Evolutionary conservation across 139 green algal species (phyloP), one percentile per base, ranked within the genome.

Genomic region (Limnomonas spitsbergensis): DNA sequence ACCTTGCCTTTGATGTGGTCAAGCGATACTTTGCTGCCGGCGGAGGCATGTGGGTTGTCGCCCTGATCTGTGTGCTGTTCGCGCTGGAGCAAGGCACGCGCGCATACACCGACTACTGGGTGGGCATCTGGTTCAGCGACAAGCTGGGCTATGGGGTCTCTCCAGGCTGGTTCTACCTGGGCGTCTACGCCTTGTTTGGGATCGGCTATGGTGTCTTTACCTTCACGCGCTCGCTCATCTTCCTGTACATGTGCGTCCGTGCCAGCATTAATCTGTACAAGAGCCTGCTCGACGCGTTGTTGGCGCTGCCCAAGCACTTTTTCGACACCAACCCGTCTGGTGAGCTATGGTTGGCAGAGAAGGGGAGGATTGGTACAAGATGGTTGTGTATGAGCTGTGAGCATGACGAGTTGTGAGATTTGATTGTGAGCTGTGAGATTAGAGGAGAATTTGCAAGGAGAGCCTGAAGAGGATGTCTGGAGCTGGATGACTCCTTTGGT

Each of bases 301-400:
- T 95, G 84, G 81, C 78, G 31, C 83, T 92, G 70, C 92, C 91
- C 69, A 94, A 97, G 84, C 38, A 80, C 32, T 98, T 98, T 86
- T 98, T 98, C 73, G 93, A 98, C 90, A 96, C 92, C 53, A 98
- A 94, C 31, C 94, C 94, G 2, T 85, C 92, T 14, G 83, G 91
- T 67, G 52, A 9, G 29, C n/a, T n/a, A n/a, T 42, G 40, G n/a
- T 4, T 24, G 1, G n/a, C n/a, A n/a, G n/a, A n/a, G n/a, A n/a
- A n/a, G n/a, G n/a, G 1, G 27, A 9, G 3, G 61, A 32, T 70
- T 70, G 26, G 24, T 26, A 66, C 26, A 26, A 29, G 47, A n/a
- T n/a, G n/a, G n/a, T n/a, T n/a, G n/a, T n/a, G n/a, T n/a, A n/a
- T 70, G 61, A 38, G 34, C 7, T n/a, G n/a, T n/a, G n/a, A n/a